Conservation (phyloP, 768 basidiomycete species). For the Gelatoporia subvermispora region DNA sequence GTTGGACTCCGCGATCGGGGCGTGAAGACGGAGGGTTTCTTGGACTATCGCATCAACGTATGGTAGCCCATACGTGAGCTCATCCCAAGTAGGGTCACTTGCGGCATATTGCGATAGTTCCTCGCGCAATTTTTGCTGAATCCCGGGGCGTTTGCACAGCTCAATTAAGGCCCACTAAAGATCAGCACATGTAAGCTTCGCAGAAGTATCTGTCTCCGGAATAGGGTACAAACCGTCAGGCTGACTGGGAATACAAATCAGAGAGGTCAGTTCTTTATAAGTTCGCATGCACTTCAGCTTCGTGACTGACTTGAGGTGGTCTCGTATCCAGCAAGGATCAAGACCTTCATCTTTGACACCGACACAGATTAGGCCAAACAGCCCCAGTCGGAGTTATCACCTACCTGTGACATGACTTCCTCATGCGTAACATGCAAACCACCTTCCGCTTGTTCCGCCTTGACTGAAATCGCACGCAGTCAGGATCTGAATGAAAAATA, state of each 20-base stretch:
- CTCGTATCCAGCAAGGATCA: constrained; percentile 44
- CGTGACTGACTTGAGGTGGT: constrained; percentile 32
- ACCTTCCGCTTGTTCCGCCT: constrained; percentile 24
- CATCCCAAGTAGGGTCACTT: constrained; percentile 49
- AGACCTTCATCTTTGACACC: constrained; percentile 27
- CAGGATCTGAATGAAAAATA: background rate
- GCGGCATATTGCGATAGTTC: constrained; percentile 40
- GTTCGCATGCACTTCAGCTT: background rate
- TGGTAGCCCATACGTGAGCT: constrained; percentile 45
- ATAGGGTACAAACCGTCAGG: constrained; percentile 9
- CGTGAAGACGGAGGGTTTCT: no score
- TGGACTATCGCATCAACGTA: constrained; percentile 56
- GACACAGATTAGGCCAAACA: background rate
- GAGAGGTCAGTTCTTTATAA: background rate
- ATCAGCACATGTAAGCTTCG: background rate
- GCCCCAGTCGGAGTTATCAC: background rate
- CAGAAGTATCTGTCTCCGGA: no score
- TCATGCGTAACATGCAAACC: constrained; percentile 32
- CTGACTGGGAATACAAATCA: constrained; percentile 8
- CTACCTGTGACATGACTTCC: constrained; percentile 36
- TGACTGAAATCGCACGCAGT: constrained; percentile 23
- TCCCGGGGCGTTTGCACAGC: constrained; percentile 37
- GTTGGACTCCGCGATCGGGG: constrained; percentile 30
- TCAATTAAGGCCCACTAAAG: constrained; percentile 55
- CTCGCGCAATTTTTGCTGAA: constrained; percentile 43